Evolutionary conservation across 306 rosid genomes (phyloP).

Genomic region (Cercis canadensis): DNA sequence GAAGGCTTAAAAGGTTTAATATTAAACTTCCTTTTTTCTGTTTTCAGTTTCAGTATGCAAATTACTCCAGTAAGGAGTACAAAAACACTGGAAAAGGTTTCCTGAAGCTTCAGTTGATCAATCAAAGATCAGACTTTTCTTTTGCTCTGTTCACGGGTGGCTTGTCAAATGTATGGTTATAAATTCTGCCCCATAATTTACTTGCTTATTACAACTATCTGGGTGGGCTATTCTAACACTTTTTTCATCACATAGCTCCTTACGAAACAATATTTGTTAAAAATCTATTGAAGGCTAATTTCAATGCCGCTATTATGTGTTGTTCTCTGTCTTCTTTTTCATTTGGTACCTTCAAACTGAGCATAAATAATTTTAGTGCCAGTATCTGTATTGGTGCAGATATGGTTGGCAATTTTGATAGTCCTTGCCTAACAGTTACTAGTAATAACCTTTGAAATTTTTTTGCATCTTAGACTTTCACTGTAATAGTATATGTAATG

Average conservation of each 20-base stretch:
- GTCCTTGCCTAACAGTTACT: too few relatives aligned
- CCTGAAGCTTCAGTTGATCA: constrained; percentile 83
- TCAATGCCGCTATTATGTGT: too few relatives aligned
- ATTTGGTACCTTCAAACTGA: too few relatives aligned
- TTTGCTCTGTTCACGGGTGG: constrained; percentile 88
- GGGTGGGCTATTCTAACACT: not conserved
- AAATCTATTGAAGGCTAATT: too few relatives aligned
- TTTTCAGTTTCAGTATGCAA: constrained; percentile 88
- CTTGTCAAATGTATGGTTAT: constrained; percentile 57
- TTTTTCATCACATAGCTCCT: too few relatives aligned
- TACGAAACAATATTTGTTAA: too few relatives aligned
- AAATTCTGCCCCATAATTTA: constrained; percentile 9
- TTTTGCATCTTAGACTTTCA: not conserved
- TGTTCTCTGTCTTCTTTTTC: too few relatives aligned
- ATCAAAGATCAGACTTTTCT: constrained; percentile 90
- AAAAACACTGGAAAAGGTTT: constrained; percentile 67
- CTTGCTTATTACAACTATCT: not conserved
- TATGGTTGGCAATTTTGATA: too few relatives aligned
- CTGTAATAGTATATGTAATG: not conserved
- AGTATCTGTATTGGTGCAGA: too few relatives aligned
- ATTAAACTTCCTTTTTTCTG: not conserved
- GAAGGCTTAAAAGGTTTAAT: constrained; percentile 9
- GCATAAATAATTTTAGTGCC: too few relatives aligned
- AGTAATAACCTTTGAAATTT: too few relatives aligned
- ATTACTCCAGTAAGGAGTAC: constrained; percentile 67